These are phyloP conservation scores for Rhodofomes roseus DNA, from an alignment of 1,284 basidiomycete species.

Conservation along the genomic window DNA sequence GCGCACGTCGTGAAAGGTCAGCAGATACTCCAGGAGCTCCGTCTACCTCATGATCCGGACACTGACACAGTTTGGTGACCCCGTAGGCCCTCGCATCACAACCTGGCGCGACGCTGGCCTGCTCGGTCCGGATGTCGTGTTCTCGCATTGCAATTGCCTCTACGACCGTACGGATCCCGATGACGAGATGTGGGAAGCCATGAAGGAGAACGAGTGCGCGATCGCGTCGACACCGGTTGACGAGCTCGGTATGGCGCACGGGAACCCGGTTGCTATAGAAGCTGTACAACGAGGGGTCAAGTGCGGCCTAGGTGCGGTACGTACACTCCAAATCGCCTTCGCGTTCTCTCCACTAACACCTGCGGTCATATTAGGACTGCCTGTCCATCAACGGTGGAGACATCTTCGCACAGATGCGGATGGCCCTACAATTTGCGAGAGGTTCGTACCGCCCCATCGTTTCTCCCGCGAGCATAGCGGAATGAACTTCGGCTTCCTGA, in stretches of 20 bases:
- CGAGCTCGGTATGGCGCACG: constrained; percentile 34
- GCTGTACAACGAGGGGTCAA: constrained; percentile 30
- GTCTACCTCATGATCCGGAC: background rate
- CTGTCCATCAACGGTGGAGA: constrained; percentile 30
- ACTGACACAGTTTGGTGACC: background rate
- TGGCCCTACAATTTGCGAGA: constrained; percentile 28
- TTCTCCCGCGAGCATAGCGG: background rate
- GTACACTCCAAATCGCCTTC: background rate
- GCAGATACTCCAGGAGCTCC: background rate
- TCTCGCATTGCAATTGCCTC: constrained; percentile 33
- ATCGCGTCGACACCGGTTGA: constrained; percentile 31
- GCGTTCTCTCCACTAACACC: background rate
- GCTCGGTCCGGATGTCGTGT: constrained; percentile 29
- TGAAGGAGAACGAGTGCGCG: constrained; percentile 26
- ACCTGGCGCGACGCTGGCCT: constrained; percentile 24
- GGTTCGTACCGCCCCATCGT: constrained; percentile 8
- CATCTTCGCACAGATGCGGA: constrained; percentile 32
- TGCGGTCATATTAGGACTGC: constrained; percentile 18
- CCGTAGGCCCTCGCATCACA: constrained; percentile 20
- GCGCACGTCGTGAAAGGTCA: constrained; percentile 28
- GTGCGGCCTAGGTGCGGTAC: constrained; percentile 19
- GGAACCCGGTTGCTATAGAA: constrained; percentile 28
- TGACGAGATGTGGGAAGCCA: constrained; percentile 28
- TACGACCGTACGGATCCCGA: constrained; percentile 24
- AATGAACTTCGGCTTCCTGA: background rate